Base-by-base conservation (phyloP, 176 grass and related monocot species). In the Triticum turgidum region DNA sequence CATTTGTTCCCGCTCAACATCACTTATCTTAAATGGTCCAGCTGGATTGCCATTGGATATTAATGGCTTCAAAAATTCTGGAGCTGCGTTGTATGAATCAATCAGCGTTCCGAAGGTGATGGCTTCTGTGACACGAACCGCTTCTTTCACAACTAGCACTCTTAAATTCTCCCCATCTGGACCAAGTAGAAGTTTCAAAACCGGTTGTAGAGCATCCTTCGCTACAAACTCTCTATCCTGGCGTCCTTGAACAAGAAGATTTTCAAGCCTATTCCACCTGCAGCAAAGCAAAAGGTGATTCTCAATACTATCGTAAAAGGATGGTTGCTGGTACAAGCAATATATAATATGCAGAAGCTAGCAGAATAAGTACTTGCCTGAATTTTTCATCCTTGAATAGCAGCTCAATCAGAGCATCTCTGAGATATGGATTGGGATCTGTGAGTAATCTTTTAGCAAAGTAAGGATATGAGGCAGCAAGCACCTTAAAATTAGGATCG, bases 241-340 rank as follows among this genome's bases (percentile, higher is more conserved):
- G 22, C 90, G 86, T 44, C 96, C 97, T 90, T 98, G 97, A 69
- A 91, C 94, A 76, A 98, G 90, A 92, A 98, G 97, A 82, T 98
- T 98, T 87, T 98, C 97, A 88, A 98, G 93, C 87, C 97, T 96
- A 88, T 94, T 98, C 97, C 97, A 98, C 86, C 97, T 98, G 86
- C 83, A 90, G 34, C 32, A 62, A 79, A 13, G 20, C 39, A 80
- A 88, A 76, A 29, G 2, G 39, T 81, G n/a, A 92, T 86, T 13
- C n/a, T 13, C n/a, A 71, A 47, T 30, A 38, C 38, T 80, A 75
- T 63, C 38, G 32, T 62, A 30, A 68, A 7, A 83, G 21, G 38
- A 52, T 64, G 34, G 21, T 45, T 45, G 15, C 22, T 73, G 41
- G 13, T 65, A 62, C 58, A 51, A 15, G 67, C 65, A 20, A 80